Base-by-base conservation (phyloP, 305 asterid genomes). In the Fraxinus angustifolia region DNA sequence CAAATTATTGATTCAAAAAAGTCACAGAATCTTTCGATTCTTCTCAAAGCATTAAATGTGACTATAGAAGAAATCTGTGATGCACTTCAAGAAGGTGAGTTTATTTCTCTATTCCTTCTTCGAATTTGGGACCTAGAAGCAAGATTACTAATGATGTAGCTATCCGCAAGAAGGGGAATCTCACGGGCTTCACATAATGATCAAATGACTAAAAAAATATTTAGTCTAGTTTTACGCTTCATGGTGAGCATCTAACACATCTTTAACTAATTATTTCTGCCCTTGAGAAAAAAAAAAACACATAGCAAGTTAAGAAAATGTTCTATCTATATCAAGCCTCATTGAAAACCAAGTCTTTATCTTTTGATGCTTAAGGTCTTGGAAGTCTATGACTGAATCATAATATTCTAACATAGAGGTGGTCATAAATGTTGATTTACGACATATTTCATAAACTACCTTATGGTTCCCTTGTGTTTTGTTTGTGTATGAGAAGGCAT, bases 1-100 rank as follows among this genome's bases (percentile, higher is more conserved):
- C 96, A 91, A 86, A 87, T 92, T 19, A 91, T 93, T 78, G 94
- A 93, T 87, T 77, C 94, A 35, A 93, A 91, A 84, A 93, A 92
- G 85, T 85, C 95, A 0, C 97, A 93, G 77, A 93, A 92, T 87
- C 88, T 93, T 56, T 92, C 97, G 2, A 92, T 93, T 85, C 80
- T 90, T 80, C 94, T 93, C 80, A 92, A 89, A 84, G 97, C 97
- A 45, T 83, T 92, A 50, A 88, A 89, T 82, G 92, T 90, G 82
- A 93, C 97, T 67, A 87, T 90, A 14, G 89, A 88, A 82, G 97
- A 93, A 91, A 90, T 93, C 58, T 84, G 88, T 78, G 97, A 90
- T 78, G 95, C 95, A 33, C 95, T 93, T 80, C 89, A 90, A 82
- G 93, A 93, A 86, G 97, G 97, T 93, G 23, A 71, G 58, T 31